A percentile compares a stretch with the other conserved stretches of the same genome.
phyloP scores from a whole-genome alignment of 2,329 filamentous ascomycete species.

The Septoria petroselini region DNA sequence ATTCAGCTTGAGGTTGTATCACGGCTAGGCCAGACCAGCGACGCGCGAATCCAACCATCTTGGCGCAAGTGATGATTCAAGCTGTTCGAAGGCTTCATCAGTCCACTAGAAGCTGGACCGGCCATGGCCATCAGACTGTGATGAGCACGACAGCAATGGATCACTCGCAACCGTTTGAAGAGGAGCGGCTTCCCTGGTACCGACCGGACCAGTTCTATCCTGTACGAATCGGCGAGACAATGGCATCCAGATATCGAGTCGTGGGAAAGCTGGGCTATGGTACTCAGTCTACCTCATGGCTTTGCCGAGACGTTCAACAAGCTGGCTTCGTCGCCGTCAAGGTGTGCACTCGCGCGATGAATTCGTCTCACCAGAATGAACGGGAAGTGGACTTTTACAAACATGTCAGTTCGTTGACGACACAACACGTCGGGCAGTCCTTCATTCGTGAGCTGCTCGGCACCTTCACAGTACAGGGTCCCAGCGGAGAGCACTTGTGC shows the following conservation, averaged over 20 bases:
- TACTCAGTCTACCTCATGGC: constrained; percentile 43
- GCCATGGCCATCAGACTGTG: no score
- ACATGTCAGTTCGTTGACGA: neutral
- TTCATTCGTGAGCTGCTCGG: neutral
- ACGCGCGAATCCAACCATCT: no score
- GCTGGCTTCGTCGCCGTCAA: neutral
- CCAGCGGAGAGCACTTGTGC: neutral
- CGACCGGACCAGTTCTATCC: constrained; percentile 37
- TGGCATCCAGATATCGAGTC: constrained; percentile 38
- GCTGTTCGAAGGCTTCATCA: no score
- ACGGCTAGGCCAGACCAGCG: no score
- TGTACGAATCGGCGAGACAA: constrained; percentile 36
- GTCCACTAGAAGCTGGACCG: no score
- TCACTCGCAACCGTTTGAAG: no score
- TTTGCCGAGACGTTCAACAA: constrained; percentile 37
- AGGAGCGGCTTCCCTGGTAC: constrained; percentile 16
- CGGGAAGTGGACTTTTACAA: neutral
- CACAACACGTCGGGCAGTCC: neutral
- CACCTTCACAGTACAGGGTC: neutral
- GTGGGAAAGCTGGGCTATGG: constrained; percentile 46
- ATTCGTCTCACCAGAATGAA: neutral
- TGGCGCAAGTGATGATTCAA: no score
- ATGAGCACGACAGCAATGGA: no score
- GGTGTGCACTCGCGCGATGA: neutral
- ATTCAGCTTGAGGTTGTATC: no score